phyloP scores from a whole-genome alignment of 2,329 filamentous ascomycete species.

The Diaporthe amygdali region DNA sequence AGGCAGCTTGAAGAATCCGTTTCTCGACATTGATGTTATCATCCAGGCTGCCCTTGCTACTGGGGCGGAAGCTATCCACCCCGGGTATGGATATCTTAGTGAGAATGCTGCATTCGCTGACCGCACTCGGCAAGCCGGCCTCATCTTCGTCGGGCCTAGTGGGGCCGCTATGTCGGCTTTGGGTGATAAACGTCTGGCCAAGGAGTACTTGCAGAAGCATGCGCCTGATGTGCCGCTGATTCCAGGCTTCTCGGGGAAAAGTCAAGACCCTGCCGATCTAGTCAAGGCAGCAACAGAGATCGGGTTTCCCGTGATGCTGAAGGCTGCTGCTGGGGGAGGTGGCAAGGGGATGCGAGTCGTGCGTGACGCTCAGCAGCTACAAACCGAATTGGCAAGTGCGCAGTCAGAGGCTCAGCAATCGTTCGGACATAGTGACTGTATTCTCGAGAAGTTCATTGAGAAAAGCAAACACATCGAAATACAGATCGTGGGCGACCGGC shows the following conservation, averaged over 20 bases:
- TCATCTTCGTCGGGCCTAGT: slow-evolving; percentile 65
- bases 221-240: slow-evolving; percentile 39
- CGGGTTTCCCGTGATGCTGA: slow-evolving; percentile 50
- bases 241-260: slow-evolving; percentile 37
- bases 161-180: slow-evolving; percentile 46
- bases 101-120: slow-evolving; percentile 68
- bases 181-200: slow-evolving; percentile 44
- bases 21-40: slow-evolving; percentile 35
- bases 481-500: slow-evolving; percentile 53
- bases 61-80: slow-evolving; percentile 63
- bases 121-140: slow-evolving; percentile 55
- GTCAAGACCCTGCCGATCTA: slow-evolving; percentile 35
- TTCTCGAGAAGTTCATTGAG: slow-evolving; percentile 49
- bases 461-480: slow-evolving; percentile 53
- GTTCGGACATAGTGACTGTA: slow-evolving; percentile 46
- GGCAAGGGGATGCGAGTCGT: slow-evolving; percentile 49
- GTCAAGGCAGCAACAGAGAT: slow-evolving; percentile 34
- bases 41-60: slow-evolving; percentile 56
- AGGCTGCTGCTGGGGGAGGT: slow-evolving; percentile 53
- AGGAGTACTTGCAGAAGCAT: slow-evolving; percentile 35
- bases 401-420: slow-evolving; percentile 44
- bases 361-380: slow-evolving; percentile 35
- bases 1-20: background rate
- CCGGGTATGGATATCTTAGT: slow-evolving; percentile 71
- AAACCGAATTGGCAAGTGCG: slow-evolving; percentile 39